A percentile compares a stretch with the other conserved stretches of the same genome.
Conservation (phyloP, 2,329 filamentous ascomycete species). For the Rhinocladiella similis region DNA sequence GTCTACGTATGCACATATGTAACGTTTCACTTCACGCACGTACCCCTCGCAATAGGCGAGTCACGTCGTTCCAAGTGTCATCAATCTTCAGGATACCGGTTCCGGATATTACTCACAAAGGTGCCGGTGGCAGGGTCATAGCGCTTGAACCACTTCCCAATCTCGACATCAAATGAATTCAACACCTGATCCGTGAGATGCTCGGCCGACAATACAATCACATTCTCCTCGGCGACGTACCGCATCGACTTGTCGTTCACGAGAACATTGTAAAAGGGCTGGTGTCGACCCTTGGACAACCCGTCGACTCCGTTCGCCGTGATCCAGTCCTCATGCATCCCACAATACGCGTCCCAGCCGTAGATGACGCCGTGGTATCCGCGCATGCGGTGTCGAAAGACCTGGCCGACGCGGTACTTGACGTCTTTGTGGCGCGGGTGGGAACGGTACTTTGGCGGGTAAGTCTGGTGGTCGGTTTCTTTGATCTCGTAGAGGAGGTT, state of each 20-base stretch:
- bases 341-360: conserved; percentile 74
- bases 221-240: conserved; percentile 80
- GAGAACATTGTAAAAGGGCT: conserved; percentile 85
- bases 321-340: conserved; percentile 64
- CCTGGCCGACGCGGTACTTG: conserved; percentile 72
- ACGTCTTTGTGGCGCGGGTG: conserved; percentile 42
- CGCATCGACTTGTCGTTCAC: conserved; percentile 68
- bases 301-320: conserved; percentile 63
- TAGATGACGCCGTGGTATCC: conserved; percentile 78
- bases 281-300: conserved; percentile 59
- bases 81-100: conserved; percentile 85
- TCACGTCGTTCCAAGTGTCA: too few species aligned
- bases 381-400: conserved; percentile 82
- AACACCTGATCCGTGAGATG: conserved; percentile 53
- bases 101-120: conserved; percentile 81
- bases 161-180: conserved; percentile 37
- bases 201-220: conserved; percentile 59
- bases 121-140: conserved; percentile 67
- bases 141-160: conserved; percentile 84
- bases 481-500: conserved; percentile 55
- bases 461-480: conserved; percentile 52
- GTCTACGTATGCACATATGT: too few species aligned
- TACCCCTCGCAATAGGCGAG: too few species aligned
- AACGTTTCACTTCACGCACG: too few species aligned
- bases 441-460: conserved; percentile 25